phyloP scores from a whole-genome alignment of 441 rosid species.

The Mallotus repandus region DNA sequence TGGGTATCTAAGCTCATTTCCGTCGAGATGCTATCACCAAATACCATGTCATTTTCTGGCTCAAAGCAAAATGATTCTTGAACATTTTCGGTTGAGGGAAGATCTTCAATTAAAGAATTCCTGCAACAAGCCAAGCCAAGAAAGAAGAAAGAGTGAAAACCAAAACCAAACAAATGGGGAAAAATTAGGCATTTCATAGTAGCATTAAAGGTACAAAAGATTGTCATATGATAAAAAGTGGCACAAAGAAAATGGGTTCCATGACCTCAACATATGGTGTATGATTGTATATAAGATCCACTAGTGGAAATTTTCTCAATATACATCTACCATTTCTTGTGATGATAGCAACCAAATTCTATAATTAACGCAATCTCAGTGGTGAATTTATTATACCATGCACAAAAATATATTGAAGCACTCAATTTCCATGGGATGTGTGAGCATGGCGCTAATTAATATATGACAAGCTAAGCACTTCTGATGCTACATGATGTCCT shows the following conservation, averaged over 20 bases:
- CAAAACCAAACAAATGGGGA: conserved; percentile 10
- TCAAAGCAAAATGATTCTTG: conserved; percentile 29
- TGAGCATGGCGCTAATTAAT: conserved; percentile 27
- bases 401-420: conserved; percentile 19
- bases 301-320: conserved; percentile 1
- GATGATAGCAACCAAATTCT: conserved; percentile 11
- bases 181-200: conserved; percentile 15
- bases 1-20: conserved; percentile 29
- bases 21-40: conserved; percentile 17
- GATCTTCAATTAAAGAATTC: conserved; percentile 58
- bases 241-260: conserved; percentile 18
- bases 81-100: conserved; percentile 35
- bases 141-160: conserved; percentile 15
- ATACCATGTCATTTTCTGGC: conserved; percentile 24
- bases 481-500: conserved; percentile 33
- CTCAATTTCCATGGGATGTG: conserved; percentile 36
- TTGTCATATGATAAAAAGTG: conserved; percentile 10
- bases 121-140: conserved; percentile 38
- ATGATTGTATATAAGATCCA: conserved; percentile 1
- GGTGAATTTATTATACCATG: not conserved
- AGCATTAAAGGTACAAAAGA: conserved; percentile 5
- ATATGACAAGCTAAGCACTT: conserved; percentile 28
- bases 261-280: conserved; percentile 8
- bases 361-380: conserved; percentile 12
- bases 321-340: conserved; percentile 11